These are phyloP conservation scores for Ustilago trichophora DNA, from an alignment of 1,284 basidiomycete genomes.

Conservation along the genomic window DNA sequence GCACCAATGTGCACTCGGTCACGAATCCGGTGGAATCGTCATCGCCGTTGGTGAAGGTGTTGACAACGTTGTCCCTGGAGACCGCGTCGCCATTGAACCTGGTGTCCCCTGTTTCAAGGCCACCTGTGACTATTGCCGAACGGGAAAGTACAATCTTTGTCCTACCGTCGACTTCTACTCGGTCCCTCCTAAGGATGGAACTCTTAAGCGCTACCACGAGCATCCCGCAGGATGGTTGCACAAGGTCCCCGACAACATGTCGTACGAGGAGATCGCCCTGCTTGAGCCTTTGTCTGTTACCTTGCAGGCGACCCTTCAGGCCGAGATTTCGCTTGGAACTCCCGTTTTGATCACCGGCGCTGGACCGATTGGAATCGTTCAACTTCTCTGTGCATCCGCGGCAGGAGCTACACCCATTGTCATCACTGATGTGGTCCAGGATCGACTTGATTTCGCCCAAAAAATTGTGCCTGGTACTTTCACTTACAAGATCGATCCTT, in stretches of 20 bases:
- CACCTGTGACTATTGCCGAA: conserved; percentile 70
- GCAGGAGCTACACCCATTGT: conserved; percentile 71
- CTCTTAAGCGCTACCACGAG: conserved; percentile 68
- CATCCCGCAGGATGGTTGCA: conserved; percentile 72
- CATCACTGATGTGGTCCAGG: conserved; percentile 70
- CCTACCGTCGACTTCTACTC: conserved; percentile 64
- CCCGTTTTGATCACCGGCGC: conserved; percentile 48
- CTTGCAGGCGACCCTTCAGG: conserved; percentile 70
- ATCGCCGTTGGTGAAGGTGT: conserved; percentile 61
- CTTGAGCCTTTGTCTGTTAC: conserved; percentile 71
- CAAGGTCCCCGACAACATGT: conserved; percentile 68
- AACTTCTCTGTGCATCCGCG: conserved; percentile 70
- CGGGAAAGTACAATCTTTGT: conserved; percentile 71
- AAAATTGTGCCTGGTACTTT: conserved; percentile 69
- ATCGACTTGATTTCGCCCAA: conserved; percentile 71
- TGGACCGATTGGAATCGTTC: conserved; percentile 71
- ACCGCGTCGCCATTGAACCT: conserved; percentile 63
- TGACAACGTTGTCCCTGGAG: conserved; percentile 53
- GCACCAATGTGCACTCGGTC: conserved; percentile 58
- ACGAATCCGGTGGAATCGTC: conserved; percentile 63
- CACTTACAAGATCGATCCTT: conserved; percentile 61
- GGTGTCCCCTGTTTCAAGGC: conserved; percentile 69
- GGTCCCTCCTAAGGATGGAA: conserved; percentile 61
- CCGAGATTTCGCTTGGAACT: conserved; percentile 68
- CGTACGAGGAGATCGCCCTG: conserved; percentile 70